A percentile compares a stretch with the other conserved stretches of the same genome.
phyloP scores from a whole-genome alignment of 495 filamentous ascomycete species.

The Neurospora africana region DNA sequence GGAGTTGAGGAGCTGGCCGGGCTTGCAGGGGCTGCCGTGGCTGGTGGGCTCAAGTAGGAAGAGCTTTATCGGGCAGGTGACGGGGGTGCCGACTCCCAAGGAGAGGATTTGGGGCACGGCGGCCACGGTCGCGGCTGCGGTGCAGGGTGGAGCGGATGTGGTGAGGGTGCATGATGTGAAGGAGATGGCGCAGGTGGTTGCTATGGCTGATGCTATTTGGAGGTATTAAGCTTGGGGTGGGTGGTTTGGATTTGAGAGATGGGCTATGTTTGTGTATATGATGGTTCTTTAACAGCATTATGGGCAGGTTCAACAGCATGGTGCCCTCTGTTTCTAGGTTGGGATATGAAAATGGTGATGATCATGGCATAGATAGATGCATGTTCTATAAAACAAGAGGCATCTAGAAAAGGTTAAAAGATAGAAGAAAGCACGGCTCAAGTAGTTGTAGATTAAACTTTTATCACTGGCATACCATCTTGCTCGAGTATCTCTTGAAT shows the following conservation, averaged over 20 bases:
- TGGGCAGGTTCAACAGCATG: not conserved
- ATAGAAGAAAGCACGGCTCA: not conserved
- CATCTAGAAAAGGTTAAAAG: not conserved
- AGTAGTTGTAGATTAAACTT: not conserved
- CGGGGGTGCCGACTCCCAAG: slow-evolving; percentile 49
- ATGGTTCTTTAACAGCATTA: not conserved
- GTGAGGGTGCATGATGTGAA: slow-evolving; percentile 88
- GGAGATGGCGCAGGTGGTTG: slow-evolving; percentile 80
- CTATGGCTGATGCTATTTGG: slow-evolving; percentile 88
- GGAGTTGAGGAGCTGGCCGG: slow-evolving; percentile 50
- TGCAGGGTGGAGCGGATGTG: slow-evolving; percentile 89
- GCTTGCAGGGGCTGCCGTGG: slow-evolving; percentile 72
- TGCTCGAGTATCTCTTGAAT: not conserved
- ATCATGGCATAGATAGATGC: not conserved
- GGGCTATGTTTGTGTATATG: not conserved
- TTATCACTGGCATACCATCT: not conserved
- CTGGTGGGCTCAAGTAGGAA: slow-evolving; percentile 84
- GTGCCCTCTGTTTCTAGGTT: not conserved
- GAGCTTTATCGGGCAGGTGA: slow-evolving; percentile 74
- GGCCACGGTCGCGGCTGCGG: slow-evolving; percentile 74
- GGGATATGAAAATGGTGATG: not conserved
- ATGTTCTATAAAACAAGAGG: not conserved
- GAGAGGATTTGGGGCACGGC: slow-evolving; percentile 79
- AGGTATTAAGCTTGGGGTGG: slow-evolving; percentile 27
- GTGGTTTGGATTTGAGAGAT: not conserved